Percentiles rank a stretch among this genome's conserved stretches.
These are phyloP conservation scores for Acanthochlamys bracteata DNA, from an alignment of 106 monocot species.

Conservation along the genomic window DNA sequence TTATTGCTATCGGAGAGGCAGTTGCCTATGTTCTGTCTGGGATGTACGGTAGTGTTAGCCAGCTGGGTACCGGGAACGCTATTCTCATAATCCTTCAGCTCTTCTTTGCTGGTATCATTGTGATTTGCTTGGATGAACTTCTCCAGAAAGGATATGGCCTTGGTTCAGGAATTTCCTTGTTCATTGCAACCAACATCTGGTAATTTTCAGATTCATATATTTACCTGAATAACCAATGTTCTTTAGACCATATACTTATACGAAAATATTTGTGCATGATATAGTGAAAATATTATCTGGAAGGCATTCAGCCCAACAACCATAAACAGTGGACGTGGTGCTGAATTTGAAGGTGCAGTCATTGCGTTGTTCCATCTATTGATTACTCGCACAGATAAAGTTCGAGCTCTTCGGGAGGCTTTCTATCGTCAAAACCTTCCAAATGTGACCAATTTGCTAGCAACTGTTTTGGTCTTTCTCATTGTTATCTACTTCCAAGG, in stretches of 20 bases:
- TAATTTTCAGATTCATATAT: neutral
- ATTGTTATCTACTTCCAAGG: conserved; percentile 46
- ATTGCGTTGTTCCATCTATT: conserved; percentile 40
- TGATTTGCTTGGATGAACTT: conserved; percentile 62
- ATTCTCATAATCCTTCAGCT: conserved; percentile 36
- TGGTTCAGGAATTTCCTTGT: conserved; percentile 26
- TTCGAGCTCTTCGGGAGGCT: conserved; percentile 36
- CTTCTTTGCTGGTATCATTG: conserved; percentile 64
- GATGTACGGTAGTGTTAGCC: conserved; percentile 48
- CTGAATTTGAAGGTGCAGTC: conserved; percentile 48
- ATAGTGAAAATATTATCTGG: conserved; percentile 43
- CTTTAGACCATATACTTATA: neutral
- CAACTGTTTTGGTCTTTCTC: conserved; percentile 37
- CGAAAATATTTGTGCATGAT: neutral
- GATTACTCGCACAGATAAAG: conserved; percentile 40
- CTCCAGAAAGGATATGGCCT: conserved; percentile 73
- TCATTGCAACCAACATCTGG: conserved; percentile 34
- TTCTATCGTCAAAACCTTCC: conserved; percentile 43
- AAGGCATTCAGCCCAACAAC: conserved; percentile 43
- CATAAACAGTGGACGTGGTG: conserved; percentile 37
- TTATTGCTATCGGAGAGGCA: conserved; percentile 57
- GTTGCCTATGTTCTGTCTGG: conserved; percentile 70
- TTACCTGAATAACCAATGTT: neutral
- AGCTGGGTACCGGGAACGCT: conserved; percentile 29
- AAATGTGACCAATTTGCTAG: conserved; percentile 37